phyloP scores from a whole-genome alignment of 805 yeast genomes.

The Lachancea mirantina region DNA sequence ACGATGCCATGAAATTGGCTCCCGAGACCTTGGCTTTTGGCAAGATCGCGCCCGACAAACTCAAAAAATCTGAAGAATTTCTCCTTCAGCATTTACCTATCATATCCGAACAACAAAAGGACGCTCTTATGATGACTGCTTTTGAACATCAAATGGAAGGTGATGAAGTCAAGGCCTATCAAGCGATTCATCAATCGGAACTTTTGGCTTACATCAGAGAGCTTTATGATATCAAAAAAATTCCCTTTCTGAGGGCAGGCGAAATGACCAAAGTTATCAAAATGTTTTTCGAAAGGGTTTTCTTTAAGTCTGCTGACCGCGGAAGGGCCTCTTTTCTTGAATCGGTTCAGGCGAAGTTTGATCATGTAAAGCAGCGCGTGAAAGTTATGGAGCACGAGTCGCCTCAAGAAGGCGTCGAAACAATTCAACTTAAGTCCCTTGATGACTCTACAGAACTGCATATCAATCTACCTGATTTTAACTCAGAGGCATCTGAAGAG shows the following conservation, averaged over 20 bases:
- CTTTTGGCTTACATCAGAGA: slow-evolving; percentile 63
- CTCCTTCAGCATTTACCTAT: slow-evolving; percentile 57
- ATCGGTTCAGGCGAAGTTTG: slow-evolving; percentile 67
- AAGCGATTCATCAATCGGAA: slow-evolving; percentile 72
- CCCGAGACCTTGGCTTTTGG: slow-evolving; percentile 65
- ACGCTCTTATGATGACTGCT: slow-evolving; percentile 86
- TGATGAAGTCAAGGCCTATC: slow-evolving; percentile 46
- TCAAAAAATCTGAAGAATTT: slow-evolving; percentile 44
- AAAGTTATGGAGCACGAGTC: slow-evolving; percentile 51
- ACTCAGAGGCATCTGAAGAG: slow-evolving; percentile 40
- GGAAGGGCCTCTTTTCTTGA: slow-evolving; percentile 63
- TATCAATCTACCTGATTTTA: slow-evolving; percentile 61
- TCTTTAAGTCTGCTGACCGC: slow-evolving; percentile 37
- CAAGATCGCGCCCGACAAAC: slow-evolving; percentile 42
- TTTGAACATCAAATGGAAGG: slow-evolving; percentile 74
- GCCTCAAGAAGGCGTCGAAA: slow-evolving; percentile 54
- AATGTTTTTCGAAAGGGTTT: slow-evolving; percentile 59
- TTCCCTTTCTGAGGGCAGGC: slow-evolving; percentile 25
- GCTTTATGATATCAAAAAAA: slow-evolving; percentile 33
- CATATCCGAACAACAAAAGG: slow-evolving; percentile 78
- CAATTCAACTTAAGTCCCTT: slow-evolving; percentile 79
- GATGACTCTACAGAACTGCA: slow-evolving; percentile 75
- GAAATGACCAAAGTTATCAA: slow-evolving; percentile 44
- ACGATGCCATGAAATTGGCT: slow-evolving; percentile 47
- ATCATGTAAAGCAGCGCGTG: slow-evolving; percentile 73